Conservation (phyloP, 1,284 basidiomycete genomes). For the Coniferiporia sulphurascens region DNA sequence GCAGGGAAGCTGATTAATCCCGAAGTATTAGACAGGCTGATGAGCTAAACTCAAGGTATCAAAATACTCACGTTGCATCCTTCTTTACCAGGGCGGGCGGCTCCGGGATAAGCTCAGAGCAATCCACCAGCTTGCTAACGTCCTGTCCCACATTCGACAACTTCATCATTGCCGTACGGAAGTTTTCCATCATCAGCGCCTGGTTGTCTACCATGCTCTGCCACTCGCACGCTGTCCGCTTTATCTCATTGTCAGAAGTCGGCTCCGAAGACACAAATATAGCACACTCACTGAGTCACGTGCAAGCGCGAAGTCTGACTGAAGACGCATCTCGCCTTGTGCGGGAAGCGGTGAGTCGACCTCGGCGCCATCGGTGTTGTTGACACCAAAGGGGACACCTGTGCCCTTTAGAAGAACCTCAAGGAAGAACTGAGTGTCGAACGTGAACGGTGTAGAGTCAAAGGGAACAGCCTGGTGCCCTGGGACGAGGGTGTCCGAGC, state of each 20-base stretch:
- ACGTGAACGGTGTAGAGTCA: slow-evolving; percentile 21
- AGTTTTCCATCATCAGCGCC: slow-evolving; percentile 25
- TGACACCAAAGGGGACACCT: slow-evolving; percentile 15
- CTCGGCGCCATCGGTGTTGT: slow-evolving; percentile 12
- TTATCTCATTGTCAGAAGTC: not conserved
- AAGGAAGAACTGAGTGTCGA: slow-evolving; percentile 22
- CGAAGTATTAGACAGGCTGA: too few relatives aligned
- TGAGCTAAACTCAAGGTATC: not conserved
- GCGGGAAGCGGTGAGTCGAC: slow-evolving; percentile 11
- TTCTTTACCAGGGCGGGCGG: not conserved
- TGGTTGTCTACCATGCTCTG: slow-evolving; percentile 21
- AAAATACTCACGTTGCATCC: not conserved
- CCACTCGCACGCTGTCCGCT: slow-evolving; percentile 21
- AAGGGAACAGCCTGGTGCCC: slow-evolving; percentile 18
- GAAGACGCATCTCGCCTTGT: slow-evolving; percentile 21
- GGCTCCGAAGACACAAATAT: slow-evolving; percentile 3
- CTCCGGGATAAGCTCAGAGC: slow-evolving; percentile 15
- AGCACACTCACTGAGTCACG: slow-evolving; percentile 13
- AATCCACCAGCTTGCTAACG: slow-evolving; percentile 17
- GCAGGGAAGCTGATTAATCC: slow-evolving; percentile 9
- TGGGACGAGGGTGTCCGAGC: slow-evolving; percentile 19
- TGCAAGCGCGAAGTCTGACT: slow-evolving; percentile 22
- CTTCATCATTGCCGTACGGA: slow-evolving; percentile 30
- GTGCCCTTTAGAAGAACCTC: slow-evolving; percentile 19
- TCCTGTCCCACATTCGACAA: slow-evolving; percentile 30